Evolutionary conservation across 345 rosid species (phyloP).

Genomic region (Mercurialis annua): DNA sequence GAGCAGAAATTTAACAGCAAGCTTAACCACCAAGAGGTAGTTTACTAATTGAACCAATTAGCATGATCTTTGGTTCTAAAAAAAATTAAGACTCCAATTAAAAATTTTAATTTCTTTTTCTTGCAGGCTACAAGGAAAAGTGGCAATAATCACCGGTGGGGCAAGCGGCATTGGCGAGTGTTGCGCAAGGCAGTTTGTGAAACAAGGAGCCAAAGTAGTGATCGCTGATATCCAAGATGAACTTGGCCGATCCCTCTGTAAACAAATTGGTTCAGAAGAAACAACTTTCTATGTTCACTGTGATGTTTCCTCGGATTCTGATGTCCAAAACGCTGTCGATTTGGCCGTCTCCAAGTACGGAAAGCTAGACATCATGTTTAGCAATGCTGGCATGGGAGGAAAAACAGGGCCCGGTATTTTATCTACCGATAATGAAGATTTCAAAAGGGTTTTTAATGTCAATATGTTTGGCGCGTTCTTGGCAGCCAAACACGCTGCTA

Average conservation of each 20-base stretch:
- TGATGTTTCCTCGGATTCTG: not conserved
- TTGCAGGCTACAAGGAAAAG: conserved; percentile 7
- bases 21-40: not conserved
- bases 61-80: too few species aligned
- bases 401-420: too few species aligned
- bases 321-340: not conserved
- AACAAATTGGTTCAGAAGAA: not conserved
- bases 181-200: not conserved
- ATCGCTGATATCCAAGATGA: conserved; percentile 9
- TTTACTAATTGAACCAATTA: not conserved
- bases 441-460: conserved; percentile 14
- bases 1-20: too few species aligned
- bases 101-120: too few species aligned
- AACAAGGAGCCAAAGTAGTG: conserved; percentile 11
- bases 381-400: not conserved
- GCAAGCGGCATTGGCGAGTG: conserved; percentile 3
- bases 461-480: conserved; percentile 19
- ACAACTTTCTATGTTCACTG: not conserved
- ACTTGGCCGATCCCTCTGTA: not conserved
- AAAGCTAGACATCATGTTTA: conserved; percentile 4
- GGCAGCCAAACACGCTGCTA: conserved; percentile 33
- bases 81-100: too few species aligned
- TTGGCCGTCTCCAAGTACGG: not conserved
- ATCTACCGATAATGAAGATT: not conserved
- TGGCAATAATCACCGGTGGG: conserved; percentile 8